Percentiles rank a stretch among this genome's conserved stretches.
Evolutionary conservation across 2,329 filamentous ascomycete genomes (phyloP).

Genomic region (Ophiostoma angusticollis): DNA sequence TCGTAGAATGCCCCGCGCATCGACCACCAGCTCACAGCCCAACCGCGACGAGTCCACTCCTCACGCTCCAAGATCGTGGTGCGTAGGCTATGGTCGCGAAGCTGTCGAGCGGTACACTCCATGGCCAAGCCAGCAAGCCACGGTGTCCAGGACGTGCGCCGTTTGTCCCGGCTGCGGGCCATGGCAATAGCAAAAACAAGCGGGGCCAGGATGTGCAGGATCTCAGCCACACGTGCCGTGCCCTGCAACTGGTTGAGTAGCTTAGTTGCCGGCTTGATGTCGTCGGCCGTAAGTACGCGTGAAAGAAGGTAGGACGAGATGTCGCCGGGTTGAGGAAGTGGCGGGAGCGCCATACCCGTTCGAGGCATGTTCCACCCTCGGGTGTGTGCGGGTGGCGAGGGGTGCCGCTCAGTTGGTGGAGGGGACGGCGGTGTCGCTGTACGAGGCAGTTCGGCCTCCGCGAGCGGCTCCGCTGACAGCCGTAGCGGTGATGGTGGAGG

Average conservation of each 20-base stretch:
- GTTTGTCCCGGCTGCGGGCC: conserved; percentile 31
- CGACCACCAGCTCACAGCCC: conserved; percentile 87
- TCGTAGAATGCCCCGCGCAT: conserved; percentile 98
- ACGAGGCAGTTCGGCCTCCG: background rate
- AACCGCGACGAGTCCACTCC: conserved; percentile 76
- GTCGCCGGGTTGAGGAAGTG: conserved; percentile 66
- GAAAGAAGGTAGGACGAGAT: conserved; percentile 79
- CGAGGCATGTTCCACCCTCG: conserved; percentile 85
- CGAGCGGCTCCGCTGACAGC: background rate
- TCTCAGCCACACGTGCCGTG: conserved; percentile 61
- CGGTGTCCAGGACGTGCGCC: conserved; percentile 61
- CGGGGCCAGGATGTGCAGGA: conserved; percentile 83
- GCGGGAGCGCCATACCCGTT: conserved; percentile 74
- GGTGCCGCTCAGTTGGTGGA: conserved; percentile 12
- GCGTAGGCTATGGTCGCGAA: conserved; percentile 59
- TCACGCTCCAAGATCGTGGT: conserved; percentile 83
- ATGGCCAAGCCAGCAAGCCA: conserved; percentile 79
- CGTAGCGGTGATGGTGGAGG: conserved; percentile 12
- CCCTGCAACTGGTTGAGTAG: conserved; percentile 76
- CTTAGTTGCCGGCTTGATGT: conserved; percentile 82
- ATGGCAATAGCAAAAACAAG: conserved; percentile 77
- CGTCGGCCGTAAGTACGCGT: conserved; percentile 86
- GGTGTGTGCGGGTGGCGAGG: conserved; percentile 25
- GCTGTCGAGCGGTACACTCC: conserved; percentile 79
- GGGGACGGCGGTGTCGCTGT: conserved; percentile 8